Percentiles rank a stretch among this genome's conserved stretches.
phyloP scores from a whole-genome alignment of 208 protist genomes.

The Crithidia brevicula region DNA sequence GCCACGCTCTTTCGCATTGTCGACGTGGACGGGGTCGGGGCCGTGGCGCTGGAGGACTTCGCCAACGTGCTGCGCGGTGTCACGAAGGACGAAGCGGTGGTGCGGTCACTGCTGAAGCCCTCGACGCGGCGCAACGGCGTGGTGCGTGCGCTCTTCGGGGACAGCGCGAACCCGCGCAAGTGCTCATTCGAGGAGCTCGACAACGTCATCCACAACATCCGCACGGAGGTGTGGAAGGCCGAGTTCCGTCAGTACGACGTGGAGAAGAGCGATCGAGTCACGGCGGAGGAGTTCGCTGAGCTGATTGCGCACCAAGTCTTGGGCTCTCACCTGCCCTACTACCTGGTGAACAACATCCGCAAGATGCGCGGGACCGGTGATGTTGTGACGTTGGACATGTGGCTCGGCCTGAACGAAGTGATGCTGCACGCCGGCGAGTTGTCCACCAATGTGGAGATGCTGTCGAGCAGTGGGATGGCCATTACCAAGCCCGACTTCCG shows the following conservation, averaged over 20 bases:
- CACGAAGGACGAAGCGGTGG: slow-evolving; percentile 59
- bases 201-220: slow-evolving; percentile 54
- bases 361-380: slow-evolving; percentile 49
- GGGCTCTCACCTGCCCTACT: slow-evolving; percentile 83
- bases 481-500: slow-evolving; percentile 65
- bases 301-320: slow-evolving; percentile 84
- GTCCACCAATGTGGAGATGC: slow-evolving; percentile 64
- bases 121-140: slow-evolving; percentile 57
- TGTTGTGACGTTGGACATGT: slow-evolving; percentile 64
- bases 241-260: slow-evolving; percentile 84
- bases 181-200: slow-evolving; percentile 62
- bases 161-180: slow-evolving; percentile 27
- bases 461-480: slow-evolving; percentile 57
- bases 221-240: slow-evolving; percentile 77
- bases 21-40: slow-evolving; percentile 56
- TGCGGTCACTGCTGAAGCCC: slow-evolving; percentile 45
- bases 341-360: slow-evolving; percentile 83
- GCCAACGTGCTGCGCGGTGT: slow-evolving; percentile 70
- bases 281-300: slow-evolving; percentile 71
- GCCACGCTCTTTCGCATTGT: slow-evolving; percentile 65
- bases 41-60: slow-evolving; percentile 72
- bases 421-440: slow-evolving; percentile 65
- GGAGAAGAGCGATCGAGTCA: slow-evolving; percentile 52
- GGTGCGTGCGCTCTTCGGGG: slow-evolving; percentile 66
- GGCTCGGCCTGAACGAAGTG: slow-evolving; percentile 79